Evolutionary conservation across 2,329 filamentous ascomycete genomes (phyloP).

Genomic region (Didymella sp.): DNA sequence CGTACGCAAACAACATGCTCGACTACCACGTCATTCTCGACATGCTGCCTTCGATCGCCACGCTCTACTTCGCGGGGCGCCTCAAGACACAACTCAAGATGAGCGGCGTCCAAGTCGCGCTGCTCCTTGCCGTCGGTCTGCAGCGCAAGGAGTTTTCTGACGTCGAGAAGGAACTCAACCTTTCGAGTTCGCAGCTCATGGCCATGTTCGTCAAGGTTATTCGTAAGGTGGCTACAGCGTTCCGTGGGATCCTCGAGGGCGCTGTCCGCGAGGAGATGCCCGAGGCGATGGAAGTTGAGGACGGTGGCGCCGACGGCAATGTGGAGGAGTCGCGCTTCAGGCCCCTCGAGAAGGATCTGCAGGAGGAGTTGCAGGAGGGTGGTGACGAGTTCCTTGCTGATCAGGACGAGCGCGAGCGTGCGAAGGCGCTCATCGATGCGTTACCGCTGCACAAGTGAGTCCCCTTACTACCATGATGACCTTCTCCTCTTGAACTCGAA

Average conservation of each 20-base stretch:
- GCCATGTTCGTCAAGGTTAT: slow-evolving; percentile 98
- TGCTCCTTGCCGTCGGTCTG: slow-evolving; percentile 84
- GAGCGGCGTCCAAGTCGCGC: slow-evolving; percentile 81
- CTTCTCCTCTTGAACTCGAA: neutral
- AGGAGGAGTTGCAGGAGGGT: slow-evolving; percentile 84
- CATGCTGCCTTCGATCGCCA: slow-evolving; percentile 81
- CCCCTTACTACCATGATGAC: neutral
- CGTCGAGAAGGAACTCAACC: slow-evolving; percentile 76
- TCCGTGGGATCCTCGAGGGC: slow-evolving; percentile 75
- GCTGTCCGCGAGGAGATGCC: slow-evolving; percentile 62
- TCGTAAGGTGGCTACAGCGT: slow-evolving; percentile 82
- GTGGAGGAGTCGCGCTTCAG: slow-evolving; percentile 70
- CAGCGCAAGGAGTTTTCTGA: slow-evolving; percentile 87
- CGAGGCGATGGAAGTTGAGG: slow-evolving; percentile 51
- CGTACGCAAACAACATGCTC: slow-evolving; percentile 94
- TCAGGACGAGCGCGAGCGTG: slow-evolving; percentile 70
- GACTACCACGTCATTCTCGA: slow-evolving; percentile 98
- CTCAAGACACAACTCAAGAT: slow-evolving; percentile 73
- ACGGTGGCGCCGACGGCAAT: slow-evolving; percentile 55
- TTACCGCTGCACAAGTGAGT: slow-evolving; percentile 84
- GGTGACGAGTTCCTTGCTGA: slow-evolving; percentile 76
- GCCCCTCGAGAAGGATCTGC: slow-evolving; percentile 73
- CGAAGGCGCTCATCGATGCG: slow-evolving; percentile 87
- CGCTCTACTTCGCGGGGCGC: slow-evolving; percentile 83
- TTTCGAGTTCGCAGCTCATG: slow-evolving; percentile 80